Evolutionary conservation across 192 early-diverging fungal genomes (phyloP).

Genomic region (Gaertneriomyces sp.): DNA sequence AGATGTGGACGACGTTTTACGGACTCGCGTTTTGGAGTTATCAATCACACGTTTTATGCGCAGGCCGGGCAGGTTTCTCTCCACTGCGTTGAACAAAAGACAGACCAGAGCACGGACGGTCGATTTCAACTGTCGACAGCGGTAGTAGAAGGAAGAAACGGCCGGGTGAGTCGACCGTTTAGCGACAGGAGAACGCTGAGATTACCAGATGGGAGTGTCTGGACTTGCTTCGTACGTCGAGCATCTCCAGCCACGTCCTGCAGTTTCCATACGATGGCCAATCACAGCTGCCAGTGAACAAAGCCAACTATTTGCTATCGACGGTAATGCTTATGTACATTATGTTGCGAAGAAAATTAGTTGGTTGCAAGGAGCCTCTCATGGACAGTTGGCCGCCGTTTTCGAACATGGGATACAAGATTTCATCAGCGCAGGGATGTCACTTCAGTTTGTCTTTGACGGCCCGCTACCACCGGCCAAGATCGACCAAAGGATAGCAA

Average conservation of each 20-base stretch:
- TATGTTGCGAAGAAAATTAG: constrained; percentile 8
- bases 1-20: too few relatives aligned
- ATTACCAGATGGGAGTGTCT: constrained; percentile 19
- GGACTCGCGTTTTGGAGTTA: too few relatives aligned
- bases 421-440: constrained; percentile 1
- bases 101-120: too few relatives aligned
- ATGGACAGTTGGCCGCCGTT: background rate
- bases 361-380: constrained; percentile 17
- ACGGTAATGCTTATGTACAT: constrained; percentile 27
- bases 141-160: too few relatives aligned
- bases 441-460: constrained; percentile 25
- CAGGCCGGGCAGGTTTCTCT: too few relatives aligned
- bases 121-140: too few relatives aligned
- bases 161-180: too few relatives aligned
- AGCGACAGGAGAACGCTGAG: too few relatives aligned
- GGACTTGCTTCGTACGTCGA: constrained; percentile 23
- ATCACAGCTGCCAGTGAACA: background rate
- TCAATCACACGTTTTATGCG: too few relatives aligned
- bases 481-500: constrained; percentile 15
- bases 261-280: constrained; percentile 1
- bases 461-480: constrained; percentile 24
- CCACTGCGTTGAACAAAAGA: too few relatives aligned
- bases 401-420: background rate
- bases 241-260: background rate
- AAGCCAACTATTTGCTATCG: constrained; percentile 14